These are phyloP conservation scores for Rhizopogon roseolus DNA, from an alignment of 768 basidiomycete species.

Conservation along the genomic window DNA sequence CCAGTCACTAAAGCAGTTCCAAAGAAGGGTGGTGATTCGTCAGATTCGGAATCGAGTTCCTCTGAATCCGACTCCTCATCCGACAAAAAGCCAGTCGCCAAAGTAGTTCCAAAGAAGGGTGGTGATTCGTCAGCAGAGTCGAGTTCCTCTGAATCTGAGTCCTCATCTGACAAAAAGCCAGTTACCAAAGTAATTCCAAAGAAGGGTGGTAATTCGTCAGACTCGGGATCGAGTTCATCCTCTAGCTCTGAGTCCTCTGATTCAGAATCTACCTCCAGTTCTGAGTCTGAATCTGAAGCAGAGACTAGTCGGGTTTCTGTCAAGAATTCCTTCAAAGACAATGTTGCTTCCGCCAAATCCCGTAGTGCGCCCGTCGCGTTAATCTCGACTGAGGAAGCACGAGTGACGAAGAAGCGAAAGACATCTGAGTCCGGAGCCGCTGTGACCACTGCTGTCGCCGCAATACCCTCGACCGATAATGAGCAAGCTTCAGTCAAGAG, in stretches of 20 bases:
- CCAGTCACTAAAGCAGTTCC: background rate
- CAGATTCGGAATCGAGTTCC: background rate
- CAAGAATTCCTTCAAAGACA: background rate
- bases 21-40: background rate
- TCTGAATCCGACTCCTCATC: background rate
- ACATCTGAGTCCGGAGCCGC: conserved; percentile 47
- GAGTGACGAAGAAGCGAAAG: conserved; percentile 57
- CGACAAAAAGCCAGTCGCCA: background rate
- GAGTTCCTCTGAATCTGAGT: background rate
- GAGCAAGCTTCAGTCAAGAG: background rate
- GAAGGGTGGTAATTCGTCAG: background rate
- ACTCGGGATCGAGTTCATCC: background rate
- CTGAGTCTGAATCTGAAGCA: conserved; percentile 1
- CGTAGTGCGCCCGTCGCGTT: conserved; percentile 7
- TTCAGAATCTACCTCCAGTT: conserved; percentile 6
- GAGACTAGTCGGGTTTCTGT: conserved; percentile 4
- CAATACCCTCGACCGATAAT: conserved; percentile 2
- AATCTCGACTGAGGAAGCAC: conserved; percentile 11
- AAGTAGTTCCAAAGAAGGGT: background rate
- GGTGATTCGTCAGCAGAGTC: background rate
- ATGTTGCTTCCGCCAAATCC: conserved; percentile 14
- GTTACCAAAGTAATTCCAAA: background rate
- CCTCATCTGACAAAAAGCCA: background rate
- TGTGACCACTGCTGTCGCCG: conserved; percentile 39
- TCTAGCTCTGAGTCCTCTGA: conserved; percentile 6